phyloP scores from a whole-genome alignment of 306 rosid species.

The Vigna reflexopilosa region DNA sequence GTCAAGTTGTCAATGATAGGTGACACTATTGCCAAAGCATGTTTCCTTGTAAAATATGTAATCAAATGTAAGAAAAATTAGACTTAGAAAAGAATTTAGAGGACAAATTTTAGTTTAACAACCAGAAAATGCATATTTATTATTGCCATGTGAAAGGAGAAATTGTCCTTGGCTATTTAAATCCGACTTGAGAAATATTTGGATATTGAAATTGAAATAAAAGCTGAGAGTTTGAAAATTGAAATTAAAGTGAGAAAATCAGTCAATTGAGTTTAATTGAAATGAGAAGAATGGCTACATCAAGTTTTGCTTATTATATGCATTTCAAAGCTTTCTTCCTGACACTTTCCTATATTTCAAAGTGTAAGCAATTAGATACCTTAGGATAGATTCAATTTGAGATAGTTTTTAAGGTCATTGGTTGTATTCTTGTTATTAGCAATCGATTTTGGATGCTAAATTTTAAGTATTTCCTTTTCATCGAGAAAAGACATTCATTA shows the following conservation, averaged over 20 bases:
- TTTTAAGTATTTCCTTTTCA: too few species aligned
- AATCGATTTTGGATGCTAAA: too few species aligned
- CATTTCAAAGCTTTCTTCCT: too few species aligned
- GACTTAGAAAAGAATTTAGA: slow-evolving; percentile 43
- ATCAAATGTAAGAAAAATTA: slow-evolving; percentile 33
- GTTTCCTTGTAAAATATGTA: slow-evolving; percentile 64
- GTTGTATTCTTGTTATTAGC: too few species aligned
- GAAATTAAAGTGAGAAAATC: neutral
- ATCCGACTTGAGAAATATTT: slow-evolving; percentile 48
- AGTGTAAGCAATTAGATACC: too few species aligned
- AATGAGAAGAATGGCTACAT: neutral
- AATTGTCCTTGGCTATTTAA: slow-evolving; percentile 42
- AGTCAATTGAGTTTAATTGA: neutral
- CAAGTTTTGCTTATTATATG: neutral
- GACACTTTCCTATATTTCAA: neutral
- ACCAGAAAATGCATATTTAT: slow-evolving; percentile 42
- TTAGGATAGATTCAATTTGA: too few species aligned
- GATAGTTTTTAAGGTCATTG: too few species aligned
- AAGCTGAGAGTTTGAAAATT: slow-evolving; percentile 13
- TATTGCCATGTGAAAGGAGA: slow-evolving; percentile 42
- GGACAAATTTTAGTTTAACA: slow-evolving; percentile 45
- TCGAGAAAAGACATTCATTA: too few species aligned
- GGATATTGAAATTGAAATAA: slow-evolving; percentile 54
- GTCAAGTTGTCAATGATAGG: slow-evolving; percentile 30
- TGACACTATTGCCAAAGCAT: slow-evolving; percentile 32